These are phyloP conservation scores for Xylaria hypoxylon DNA, from an alignment of 2,329 filamentous ascomycete genomes.

Conservation along the genomic window DNA sequence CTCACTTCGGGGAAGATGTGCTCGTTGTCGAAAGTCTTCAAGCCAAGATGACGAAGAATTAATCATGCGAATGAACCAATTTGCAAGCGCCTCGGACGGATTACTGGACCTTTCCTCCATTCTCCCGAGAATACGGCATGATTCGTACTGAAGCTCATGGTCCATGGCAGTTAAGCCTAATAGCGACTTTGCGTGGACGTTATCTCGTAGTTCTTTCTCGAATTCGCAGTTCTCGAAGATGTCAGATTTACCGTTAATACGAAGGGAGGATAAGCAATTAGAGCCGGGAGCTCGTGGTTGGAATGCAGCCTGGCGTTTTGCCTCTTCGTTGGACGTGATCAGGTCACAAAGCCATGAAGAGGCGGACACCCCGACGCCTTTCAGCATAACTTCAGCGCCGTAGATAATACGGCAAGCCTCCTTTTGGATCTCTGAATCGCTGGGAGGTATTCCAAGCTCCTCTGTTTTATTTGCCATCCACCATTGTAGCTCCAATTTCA, in stretches of 20 bases:
- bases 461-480: conserved; percentile 61
- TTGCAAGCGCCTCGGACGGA: conserved; percentile 63
- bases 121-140: conserved; percentile 68
- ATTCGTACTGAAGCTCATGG: conserved; percentile 69
- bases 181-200: conserved; percentile 62
- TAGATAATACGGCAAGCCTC: conserved; percentile 71
- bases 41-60: conserved; percentile 66
- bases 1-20: conserved; percentile 67
- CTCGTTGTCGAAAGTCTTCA: conserved; percentile 65
- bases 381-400: conserved; percentile 62
- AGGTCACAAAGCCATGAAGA: conserved; percentile 70
- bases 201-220: conserved; percentile 66
- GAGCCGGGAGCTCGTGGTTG: conserved; percentile 60
- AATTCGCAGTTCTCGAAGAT: conserved; percentile 69
- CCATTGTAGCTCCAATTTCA: conserved; percentile 68
- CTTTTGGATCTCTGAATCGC: conserved; percentile 65
- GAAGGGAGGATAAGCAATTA: conserved; percentile 60
- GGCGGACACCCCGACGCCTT: conserved; percentile 54
- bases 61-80: conserved; percentile 68
- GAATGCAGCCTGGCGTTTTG: conserved; percentile 60
- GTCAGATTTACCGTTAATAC: conserved; percentile 68
- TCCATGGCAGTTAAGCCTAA: conserved; percentile 71
- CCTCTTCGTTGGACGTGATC: conserved; percentile 61
- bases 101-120: conserved; percentile 64
- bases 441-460: conserved; percentile 55